Conservation (phyloP, 805 yeast genomes). For the Debaryomyces tyrocola region DNA sequence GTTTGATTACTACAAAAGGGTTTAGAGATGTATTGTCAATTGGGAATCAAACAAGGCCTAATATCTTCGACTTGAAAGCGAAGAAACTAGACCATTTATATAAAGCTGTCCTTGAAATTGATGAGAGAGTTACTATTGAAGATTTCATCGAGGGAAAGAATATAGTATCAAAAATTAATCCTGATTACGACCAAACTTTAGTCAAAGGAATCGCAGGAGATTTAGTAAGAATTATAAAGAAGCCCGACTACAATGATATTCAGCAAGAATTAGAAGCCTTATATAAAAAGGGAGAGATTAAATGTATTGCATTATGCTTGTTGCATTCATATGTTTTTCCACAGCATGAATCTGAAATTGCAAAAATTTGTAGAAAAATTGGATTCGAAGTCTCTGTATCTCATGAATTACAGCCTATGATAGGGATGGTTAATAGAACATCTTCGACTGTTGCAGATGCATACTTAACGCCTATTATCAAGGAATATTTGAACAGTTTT, state of each 20-base stretch:
- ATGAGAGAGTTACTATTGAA: slow-evolving; percentile 84
- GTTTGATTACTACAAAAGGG: slow-evolving; percentile 83
- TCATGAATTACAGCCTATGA: slow-evolving; percentile 44
- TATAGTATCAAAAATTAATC: slow-evolving; percentile 6
- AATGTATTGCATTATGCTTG: slow-evolving; percentile 36
- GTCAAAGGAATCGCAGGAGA: slow-evolving; percentile 38
- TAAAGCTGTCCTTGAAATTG: slow-evolving; percentile 76
- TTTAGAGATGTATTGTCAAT: slow-evolving; percentile 79
- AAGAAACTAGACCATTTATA: slow-evolving; percentile 71
- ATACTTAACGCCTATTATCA: slow-evolving; percentile 40
- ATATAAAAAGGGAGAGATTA: slow-evolving; percentile 21
- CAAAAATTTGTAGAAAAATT: slow-evolving; percentile 31
- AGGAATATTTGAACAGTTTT: slow-evolving; percentile 33
- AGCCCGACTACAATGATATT: slow-evolving; percentile 28
- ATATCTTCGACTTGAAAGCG: slow-evolving; percentile 81
- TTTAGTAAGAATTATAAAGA: slow-evolving; percentile 27
- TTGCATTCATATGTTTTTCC: slow-evolving; percentile 44
- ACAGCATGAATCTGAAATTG: slow-evolving; percentile 35
- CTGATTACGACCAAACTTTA: slow-evolving; percentile 29
- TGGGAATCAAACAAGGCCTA: slow-evolving; percentile 91
- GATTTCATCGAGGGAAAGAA: slow-evolving; percentile 63
- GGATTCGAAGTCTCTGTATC: slow-evolving; percentile 43
- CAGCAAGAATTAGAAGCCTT: slow-evolving; percentile 23
- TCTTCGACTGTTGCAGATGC: slow-evolving; percentile 47
- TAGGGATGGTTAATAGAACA: slow-evolving; percentile 41